phyloP scores from a whole-genome alignment of 306 rosid genomes.

The Citrullus colocynthis region DNA sequence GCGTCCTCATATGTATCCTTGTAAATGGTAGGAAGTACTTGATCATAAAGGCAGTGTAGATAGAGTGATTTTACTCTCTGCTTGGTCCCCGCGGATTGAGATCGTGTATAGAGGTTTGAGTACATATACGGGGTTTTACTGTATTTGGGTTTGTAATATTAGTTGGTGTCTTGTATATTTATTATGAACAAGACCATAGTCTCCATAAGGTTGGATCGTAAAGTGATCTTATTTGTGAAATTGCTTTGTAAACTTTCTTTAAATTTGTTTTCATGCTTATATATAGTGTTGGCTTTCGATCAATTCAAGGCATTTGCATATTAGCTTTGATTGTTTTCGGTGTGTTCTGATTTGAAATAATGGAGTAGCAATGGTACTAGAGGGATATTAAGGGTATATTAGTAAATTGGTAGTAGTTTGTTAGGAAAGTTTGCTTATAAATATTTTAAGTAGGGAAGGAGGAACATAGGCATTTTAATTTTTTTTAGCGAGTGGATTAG shows the following conservation, averaged over 20 bases:
- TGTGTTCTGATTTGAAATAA: too few relatives aligned
- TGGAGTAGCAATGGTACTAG: too few relatives aligned
- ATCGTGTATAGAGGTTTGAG: conserved; percentile 29
- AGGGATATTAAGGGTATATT: too few relatives aligned
- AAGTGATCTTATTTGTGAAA: background rate
- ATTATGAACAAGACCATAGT: background rate
- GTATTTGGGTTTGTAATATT: background rate
- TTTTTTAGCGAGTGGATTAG: too few relatives aligned
- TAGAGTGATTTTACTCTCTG: conserved; percentile 4
- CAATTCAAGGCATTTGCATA: too few relatives aligned
- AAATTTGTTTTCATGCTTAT: background rate
- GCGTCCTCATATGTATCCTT: background rate
- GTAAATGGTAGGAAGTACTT: background rate
- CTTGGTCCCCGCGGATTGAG: conserved; percentile 30
- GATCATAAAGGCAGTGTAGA: background rate
- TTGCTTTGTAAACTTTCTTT: background rate
- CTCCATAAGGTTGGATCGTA: background rate
- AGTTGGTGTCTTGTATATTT: background rate
- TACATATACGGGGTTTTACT: background rate
- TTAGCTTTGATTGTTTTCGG: too few relatives aligned
- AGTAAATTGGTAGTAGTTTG: too few relatives aligned
- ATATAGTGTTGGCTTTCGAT: too few relatives aligned
- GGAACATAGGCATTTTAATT: too few relatives aligned
- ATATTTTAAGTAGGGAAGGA: too few relatives aligned
- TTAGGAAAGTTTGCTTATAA: too few relatives aligned